Evolutionary conservation across 768 basidiomycete genomes (phyloP).

Genomic region (Tricholoma flavovirens): DNA sequence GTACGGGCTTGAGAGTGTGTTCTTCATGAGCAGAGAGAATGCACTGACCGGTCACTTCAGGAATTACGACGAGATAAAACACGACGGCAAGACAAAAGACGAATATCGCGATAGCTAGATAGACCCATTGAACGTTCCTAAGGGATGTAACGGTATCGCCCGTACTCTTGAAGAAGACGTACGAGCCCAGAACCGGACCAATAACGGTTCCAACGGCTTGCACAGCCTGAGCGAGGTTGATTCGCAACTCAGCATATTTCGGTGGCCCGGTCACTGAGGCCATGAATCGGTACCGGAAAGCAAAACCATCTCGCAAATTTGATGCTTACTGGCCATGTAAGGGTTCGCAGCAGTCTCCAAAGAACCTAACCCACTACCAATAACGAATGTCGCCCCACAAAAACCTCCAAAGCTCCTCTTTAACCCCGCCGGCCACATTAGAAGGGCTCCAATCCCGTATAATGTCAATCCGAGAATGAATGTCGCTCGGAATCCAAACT

Average conservation of each 20-base stretch:
- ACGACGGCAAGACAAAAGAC: constrained; percentile 27
- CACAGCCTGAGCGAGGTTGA: constrained; percentile 29
- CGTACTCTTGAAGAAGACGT: constrained; percentile 29
- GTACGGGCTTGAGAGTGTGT: neutral
- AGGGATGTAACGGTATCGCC: constrained; percentile 25
- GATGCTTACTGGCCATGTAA: constrained; percentile 27
- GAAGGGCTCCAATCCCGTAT: constrained; percentile 27
- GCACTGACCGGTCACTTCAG: constrained; percentile 27
- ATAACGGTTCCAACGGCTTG: constrained; percentile 29
- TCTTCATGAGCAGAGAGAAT: neutral
- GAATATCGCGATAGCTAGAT: constrained; percentile 28
- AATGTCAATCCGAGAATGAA: constrained; percentile 27
- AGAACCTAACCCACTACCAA: constrained; percentile 28
- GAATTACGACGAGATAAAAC: constrained; percentile 28
- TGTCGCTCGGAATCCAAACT: constrained; percentile 27
- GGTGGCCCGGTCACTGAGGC: constrained; percentile 28
- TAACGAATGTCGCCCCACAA: constrained; percentile 31
- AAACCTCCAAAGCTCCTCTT: constrained; percentile 30
- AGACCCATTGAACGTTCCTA: constrained; percentile 30
- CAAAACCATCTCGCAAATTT: neutral
- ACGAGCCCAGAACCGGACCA: constrained; percentile 28
- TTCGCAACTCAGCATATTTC: constrained; percentile 26
- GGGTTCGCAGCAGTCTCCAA: constrained; percentile 30
- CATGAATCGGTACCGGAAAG: neutral
- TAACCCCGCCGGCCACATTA: constrained; percentile 32